Conservation (phyloP, 768 basidiomycete species). For the Mycena epipterygia region DNA sequence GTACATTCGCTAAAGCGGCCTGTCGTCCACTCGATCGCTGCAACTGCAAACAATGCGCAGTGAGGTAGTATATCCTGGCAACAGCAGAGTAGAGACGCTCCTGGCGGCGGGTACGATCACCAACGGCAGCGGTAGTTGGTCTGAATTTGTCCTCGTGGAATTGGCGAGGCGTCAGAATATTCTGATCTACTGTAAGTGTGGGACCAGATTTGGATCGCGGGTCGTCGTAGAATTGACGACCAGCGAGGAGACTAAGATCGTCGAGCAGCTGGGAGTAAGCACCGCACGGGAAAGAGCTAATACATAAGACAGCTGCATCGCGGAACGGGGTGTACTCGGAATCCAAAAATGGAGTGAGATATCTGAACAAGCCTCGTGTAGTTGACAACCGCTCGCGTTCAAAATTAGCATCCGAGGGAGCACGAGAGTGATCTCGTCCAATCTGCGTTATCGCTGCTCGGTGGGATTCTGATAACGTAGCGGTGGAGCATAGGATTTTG, state of each 20-base stretch:
- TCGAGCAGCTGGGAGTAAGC: conserved; percentile 88
- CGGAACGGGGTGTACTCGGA: conserved; percentile 88
- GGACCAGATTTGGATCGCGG: conserved; percentile 59
- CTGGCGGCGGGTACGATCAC: conserved; percentile 76
- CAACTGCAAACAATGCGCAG: conserved; percentile 81
- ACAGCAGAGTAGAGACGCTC: conserved; percentile 88
- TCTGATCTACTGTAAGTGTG: conserved; percentile 54
- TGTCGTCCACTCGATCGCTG: conserved; percentile 78
- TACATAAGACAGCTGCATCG: conserved; percentile 88
- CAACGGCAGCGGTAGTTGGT: conserved; percentile 54
- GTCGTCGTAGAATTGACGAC: conserved; percentile 89
- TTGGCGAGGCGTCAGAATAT: conserved; percentile 63
- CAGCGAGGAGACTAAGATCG: conserved; percentile 83
- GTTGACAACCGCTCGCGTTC: conserved; percentile 88
- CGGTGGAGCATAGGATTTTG: conserved; percentile 88
- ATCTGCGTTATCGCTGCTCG: conserved; percentile 67
- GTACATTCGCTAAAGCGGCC: conserved; percentile 80
- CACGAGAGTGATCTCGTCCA: conserved; percentile 77
- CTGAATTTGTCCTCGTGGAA: conserved; percentile 76
- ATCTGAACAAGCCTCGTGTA: conserved; percentile 85
- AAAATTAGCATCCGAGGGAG: conserved; percentile 79
- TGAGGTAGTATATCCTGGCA: conserved; percentile 90
- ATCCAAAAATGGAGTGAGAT: conserved; percentile 89
- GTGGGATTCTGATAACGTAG: conserved; percentile 71
- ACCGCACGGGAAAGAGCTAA: conserved; percentile 86